A percentile compares a stretch with the other conserved stretches of the same genome.
Conservation (phyloP, 2,329 filamentous ascomycete genomes). For the Aschersonia sp. region DNA sequence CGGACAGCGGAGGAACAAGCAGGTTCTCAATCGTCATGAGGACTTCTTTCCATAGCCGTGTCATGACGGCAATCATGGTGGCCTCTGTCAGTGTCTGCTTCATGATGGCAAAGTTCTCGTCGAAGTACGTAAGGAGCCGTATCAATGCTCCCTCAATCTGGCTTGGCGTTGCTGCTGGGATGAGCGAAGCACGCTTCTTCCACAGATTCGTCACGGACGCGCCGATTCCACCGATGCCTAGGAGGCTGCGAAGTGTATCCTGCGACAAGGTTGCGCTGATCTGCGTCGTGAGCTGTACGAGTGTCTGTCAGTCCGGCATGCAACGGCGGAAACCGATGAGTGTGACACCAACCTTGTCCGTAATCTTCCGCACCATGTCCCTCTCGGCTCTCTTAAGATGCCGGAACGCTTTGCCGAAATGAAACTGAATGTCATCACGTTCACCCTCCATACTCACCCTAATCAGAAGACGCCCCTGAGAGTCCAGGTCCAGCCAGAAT, state of each 20-base stretch:
- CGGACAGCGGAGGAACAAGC: slow-evolving; percentile 83
- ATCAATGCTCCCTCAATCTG: slow-evolving; percentile 72
- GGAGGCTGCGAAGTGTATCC: slow-evolving; percentile 60
- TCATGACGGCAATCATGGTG: slow-evolving; percentile 99
- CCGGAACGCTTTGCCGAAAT: slow-evolving; percentile 93
- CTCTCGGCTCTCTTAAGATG: slow-evolving; percentile 89
- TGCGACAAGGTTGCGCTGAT: slow-evolving; percentile 81
- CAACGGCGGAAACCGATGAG: not conserved
- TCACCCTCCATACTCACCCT: slow-evolving; percentile 98
- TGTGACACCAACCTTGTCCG: slow-evolving; percentile 62
- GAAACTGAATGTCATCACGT: slow-evolving; percentile 94
- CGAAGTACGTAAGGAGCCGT: slow-evolving; percentile 84
- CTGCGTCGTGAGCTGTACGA: slow-evolving; percentile 63
- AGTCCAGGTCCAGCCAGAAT: slow-evolving; percentile 96
- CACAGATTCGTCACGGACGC: slow-evolving; percentile 59
- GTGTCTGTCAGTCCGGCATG: not conserved
- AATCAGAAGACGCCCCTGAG: slow-evolving; percentile 76
- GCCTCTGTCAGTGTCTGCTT: slow-evolving; percentile 87
- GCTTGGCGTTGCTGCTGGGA: slow-evolving; percentile 46
- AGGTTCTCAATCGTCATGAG: slow-evolving; percentile 80
- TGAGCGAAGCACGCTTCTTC: slow-evolving; percentile 42
- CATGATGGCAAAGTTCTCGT: slow-evolving; percentile 98
- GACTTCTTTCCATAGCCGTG: slow-evolving; percentile 93
- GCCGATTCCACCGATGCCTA: slow-evolving; percentile 54
- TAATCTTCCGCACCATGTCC: slow-evolving; percentile 96